Conservation (phyloP, 2,329 filamentous ascomycete species). For the Colletotrichum sp. region DNA sequence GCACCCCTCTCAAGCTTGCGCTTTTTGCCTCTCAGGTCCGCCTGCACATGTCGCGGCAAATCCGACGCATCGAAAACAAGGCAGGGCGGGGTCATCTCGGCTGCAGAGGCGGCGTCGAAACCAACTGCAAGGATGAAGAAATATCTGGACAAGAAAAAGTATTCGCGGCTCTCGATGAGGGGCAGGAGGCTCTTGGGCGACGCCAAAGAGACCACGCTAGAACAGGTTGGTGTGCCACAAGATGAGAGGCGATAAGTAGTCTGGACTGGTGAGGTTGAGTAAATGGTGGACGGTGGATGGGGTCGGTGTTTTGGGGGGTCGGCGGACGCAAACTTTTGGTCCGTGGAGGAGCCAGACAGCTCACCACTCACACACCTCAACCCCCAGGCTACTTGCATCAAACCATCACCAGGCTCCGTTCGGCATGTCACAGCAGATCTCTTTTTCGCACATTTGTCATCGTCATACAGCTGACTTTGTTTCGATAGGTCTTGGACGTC, state of each 20-base stretch:
- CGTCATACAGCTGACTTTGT: not conserved
- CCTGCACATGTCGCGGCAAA: conserved; percentile 55
- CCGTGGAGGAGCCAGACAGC: not conserved
- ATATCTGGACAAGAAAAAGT: conserved; percentile 25
- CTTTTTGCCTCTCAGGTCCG: conserved; percentile 52
- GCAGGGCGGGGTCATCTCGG: conserved; percentile 64
- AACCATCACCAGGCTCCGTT: not conserved
- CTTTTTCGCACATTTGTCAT: not conserved
- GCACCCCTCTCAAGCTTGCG: conserved; percentile 51
- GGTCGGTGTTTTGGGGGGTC: not conserved
- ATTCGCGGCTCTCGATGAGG: conserved; percentile 29
- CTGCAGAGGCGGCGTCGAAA: not conserved
- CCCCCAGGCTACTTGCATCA: not conserved
- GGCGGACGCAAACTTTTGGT: not conserved
- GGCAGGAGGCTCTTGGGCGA: conserved; percentile 59
- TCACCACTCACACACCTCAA: not conserved
- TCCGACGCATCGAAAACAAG: conserved; percentile 57
- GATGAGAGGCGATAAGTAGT: not conserved
- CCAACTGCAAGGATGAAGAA: conserved; percentile 29
- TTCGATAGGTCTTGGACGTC: conserved; percentile 30
- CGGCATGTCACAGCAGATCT: not conserved
- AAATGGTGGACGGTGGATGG: not conserved
- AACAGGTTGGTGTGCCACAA: conserved; percentile 55
- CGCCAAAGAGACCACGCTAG: conserved; percentile 61
- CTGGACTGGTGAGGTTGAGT: not conserved